Evolutionary conservation across 805 yeast species (phyloP).

Genomic region (Ogataea nakhonphanomensis): DNA sequence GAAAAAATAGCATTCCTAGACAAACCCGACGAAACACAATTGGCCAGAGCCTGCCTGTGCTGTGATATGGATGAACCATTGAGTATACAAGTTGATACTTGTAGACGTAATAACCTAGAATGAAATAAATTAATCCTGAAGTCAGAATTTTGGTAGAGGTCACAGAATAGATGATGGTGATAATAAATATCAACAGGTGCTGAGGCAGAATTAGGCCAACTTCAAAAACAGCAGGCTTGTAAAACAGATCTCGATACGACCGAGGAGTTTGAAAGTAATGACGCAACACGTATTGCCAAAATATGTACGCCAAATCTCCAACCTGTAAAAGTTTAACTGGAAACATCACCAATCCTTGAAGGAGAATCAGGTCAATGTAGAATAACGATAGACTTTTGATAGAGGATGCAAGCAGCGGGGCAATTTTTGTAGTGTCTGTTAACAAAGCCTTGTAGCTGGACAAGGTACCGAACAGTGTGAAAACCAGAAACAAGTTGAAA

Average conservation of each 20-base stretch:
- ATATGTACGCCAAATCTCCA: slow-evolving; percentile 48
- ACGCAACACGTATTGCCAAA: slow-evolving; percentile 38
- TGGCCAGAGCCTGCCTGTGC: slow-evolving; percentile 68
- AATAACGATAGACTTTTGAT: slow-evolving; percentile 50
- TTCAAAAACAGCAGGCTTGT: slow-evolving; percentile 57
- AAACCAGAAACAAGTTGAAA: slow-evolving; percentile 58
- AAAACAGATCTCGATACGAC: slow-evolving; percentile 48
- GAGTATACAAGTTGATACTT: slow-evolving; percentile 60
- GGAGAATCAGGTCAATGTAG: slow-evolving; percentile 57
- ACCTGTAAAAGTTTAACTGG: slow-evolving; percentile 54
- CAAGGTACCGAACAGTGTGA: slow-evolving; percentile 58
- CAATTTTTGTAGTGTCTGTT: slow-evolving; percentile 57
- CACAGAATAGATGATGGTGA: slow-evolving; percentile 56
- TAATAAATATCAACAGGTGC: slow-evolving; percentile 55
- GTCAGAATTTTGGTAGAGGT: slow-evolving; percentile 57
- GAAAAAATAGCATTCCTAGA: slow-evolving; percentile 53
- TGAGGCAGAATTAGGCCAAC: slow-evolving; percentile 62
- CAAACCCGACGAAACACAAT: slow-evolving; percentile 55
- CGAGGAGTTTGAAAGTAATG: slow-evolving; percentile 45
- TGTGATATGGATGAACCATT: slow-evolving; percentile 61
- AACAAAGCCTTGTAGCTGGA: slow-evolving; percentile 57
- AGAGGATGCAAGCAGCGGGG: slow-evolving; percentile 51
- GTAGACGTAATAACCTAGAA: slow-evolving; percentile 55
- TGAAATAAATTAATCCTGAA: slow-evolving; percentile 56
- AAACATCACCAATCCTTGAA: slow-evolving; percentile 68